These are phyloP conservation scores for Sanguinoderma infundibulare DNA, from an alignment of 1,284 basidiomycete species.

Conservation along the genomic window DNA sequence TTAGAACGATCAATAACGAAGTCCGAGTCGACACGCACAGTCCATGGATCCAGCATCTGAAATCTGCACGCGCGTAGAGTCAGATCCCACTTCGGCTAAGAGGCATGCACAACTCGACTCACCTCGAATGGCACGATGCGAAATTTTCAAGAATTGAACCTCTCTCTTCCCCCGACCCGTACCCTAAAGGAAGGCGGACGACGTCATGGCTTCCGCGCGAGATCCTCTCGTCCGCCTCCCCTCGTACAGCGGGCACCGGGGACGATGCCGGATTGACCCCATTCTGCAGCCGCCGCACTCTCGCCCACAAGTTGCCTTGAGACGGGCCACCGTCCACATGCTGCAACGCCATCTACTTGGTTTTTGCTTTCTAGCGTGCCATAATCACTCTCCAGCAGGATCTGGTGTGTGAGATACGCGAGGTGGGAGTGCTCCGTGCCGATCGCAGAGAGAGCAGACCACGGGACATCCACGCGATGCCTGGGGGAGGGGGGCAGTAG, in stretches of 20 bases:
- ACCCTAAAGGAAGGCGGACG: neutral
- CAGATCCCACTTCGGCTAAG: neutral
- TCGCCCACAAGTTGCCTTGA: neutral
- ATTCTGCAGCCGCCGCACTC: slow-evolving; percentile 5
- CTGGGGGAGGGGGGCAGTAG: slow-evolving; percentile 4
- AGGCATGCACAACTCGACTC: neutral
- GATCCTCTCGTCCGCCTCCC: slow-evolving; percentile 12
- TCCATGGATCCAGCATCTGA: too few species aligned
- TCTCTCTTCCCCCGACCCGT: too few species aligned
- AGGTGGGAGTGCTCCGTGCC: slow-evolving; percentile 21
- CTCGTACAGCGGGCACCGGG: too few species aligned
- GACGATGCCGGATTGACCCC: too few species aligned
- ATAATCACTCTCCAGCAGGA: slow-evolving; percentile 8
- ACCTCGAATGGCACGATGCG: neutral
- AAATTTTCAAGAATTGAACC: too few species aligned
- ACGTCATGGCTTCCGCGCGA: slow-evolving; percentile 4
- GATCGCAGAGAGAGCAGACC: slow-evolving; percentile 16
- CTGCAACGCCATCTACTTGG: neutral
- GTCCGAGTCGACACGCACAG: neutral
- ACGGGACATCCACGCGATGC: slow-evolving; percentile 19
- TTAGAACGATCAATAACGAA: neutral
- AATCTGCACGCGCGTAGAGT: neutral
- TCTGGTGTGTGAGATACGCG: slow-evolving; percentile 13
- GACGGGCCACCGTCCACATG: neutral
- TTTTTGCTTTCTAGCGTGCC: neutral